phyloP scores from a whole-genome alignment of 2,329 filamentous ascomycete species.

The Monilinia aucupariae region DNA sequence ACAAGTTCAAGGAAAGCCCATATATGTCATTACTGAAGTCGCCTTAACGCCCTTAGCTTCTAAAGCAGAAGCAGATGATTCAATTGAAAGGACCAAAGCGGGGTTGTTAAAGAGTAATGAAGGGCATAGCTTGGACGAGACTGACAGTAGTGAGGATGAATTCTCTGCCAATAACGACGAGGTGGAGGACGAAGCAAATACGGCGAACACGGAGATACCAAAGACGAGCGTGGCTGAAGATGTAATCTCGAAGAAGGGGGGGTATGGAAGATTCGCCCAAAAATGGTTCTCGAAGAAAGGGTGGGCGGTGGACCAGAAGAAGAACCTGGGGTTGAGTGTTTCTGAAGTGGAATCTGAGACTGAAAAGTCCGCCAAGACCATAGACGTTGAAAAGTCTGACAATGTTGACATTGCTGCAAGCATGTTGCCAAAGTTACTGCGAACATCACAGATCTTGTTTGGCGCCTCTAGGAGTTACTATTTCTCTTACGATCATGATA shows the following conservation, averaged over 20 bases:
- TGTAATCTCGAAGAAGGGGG: constrained; percentile 75
- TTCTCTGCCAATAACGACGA: constrained; percentile 39
- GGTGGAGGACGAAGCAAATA: constrained; percentile 39
- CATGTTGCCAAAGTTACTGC: constrained; percentile 76
- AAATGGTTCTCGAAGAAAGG: constrained; percentile 86
- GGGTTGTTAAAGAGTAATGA: constrained; percentile 39
- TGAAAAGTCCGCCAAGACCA: background rate
- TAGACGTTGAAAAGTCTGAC: background rate
- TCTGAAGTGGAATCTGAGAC: background rate
- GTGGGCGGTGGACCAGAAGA: constrained; percentile 67
- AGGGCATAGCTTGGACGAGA: constrained; percentile 31
- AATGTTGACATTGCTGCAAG: constrained; percentile 24
- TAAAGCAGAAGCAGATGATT: constrained; percentile 64
- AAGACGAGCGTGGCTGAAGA: constrained; percentile 67
- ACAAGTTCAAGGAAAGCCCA: constrained; percentile 70
- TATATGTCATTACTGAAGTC: constrained; percentile 86
- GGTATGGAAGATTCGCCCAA: constrained; percentile 83
- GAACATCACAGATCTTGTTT: constrained; percentile 79
- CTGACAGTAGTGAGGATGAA: constrained; percentile 45
- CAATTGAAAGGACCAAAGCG: constrained; percentile 59
- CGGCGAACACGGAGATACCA: constrained; percentile 17
- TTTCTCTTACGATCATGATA: constrained; percentile 91
- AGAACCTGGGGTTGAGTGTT: constrained; percentile 60
- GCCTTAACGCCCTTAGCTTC: constrained; percentile 83
- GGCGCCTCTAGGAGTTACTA: constrained; percentile 80